These are phyloP conservation scores for Copromyces sp. DNA, from an alignment of 495 filamentous ascomycete species.

Conservation along the genomic window DNA sequence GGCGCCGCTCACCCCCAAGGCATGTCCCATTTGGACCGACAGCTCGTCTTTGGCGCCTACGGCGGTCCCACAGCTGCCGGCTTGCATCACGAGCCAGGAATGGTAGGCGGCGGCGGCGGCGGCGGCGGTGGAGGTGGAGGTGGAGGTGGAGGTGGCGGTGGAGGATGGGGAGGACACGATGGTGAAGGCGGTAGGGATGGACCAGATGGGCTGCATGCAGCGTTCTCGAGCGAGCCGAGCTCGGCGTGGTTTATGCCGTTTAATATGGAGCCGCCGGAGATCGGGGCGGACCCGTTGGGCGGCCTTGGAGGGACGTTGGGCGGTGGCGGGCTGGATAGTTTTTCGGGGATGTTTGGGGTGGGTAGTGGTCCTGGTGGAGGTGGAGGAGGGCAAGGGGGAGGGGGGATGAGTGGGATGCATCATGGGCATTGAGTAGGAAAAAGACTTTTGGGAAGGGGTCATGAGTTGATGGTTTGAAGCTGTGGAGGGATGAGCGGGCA, in stretches of 20 bases:
- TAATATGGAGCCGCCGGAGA: slow-evolving; percentile 69
- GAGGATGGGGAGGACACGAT: slow-evolving; percentile 4
- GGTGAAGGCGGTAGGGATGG: neutral
- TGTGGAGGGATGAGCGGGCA: neutral
- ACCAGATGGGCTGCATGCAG: slow-evolving; percentile 11
- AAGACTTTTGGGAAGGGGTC: neutral
- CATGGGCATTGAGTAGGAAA: slow-evolving; percentile 11
- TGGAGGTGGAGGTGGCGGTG: neutral
- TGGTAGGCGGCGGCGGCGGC: slow-evolving; percentile 13
- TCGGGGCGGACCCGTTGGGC: slow-evolving; percentile 36
- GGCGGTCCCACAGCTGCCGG: slow-evolving; percentile 21
- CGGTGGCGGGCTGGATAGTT: slow-evolving; percentile 26
- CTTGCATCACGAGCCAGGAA: slow-evolving; percentile 8
- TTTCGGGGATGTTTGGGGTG: slow-evolving; percentile 30
- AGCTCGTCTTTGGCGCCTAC: slow-evolving; percentile 71
- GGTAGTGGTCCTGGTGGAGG: slow-evolving; percentile 13
- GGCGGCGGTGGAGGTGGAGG: slow-evolving; percentile 9
- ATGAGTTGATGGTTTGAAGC: neutral
- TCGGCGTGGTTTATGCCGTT: slow-evolving; percentile 92
- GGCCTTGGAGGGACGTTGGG: slow-evolving; percentile 18
- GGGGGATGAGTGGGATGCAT: slow-evolving; percentile 17
- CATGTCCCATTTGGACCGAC: slow-evolving; percentile 58
- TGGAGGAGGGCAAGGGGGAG: slow-evolving; percentile 9
- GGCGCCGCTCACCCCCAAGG: slow-evolving; percentile 28
- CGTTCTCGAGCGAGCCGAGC: slow-evolving; percentile 40